A percentile compares a stretch with the other conserved stretches of the same genome.
These are phyloP conservation scores for Xylaria nigripes DNA, from an alignment of 495 filamentous ascomycete genomes.

Conservation along the genomic window DNA sequence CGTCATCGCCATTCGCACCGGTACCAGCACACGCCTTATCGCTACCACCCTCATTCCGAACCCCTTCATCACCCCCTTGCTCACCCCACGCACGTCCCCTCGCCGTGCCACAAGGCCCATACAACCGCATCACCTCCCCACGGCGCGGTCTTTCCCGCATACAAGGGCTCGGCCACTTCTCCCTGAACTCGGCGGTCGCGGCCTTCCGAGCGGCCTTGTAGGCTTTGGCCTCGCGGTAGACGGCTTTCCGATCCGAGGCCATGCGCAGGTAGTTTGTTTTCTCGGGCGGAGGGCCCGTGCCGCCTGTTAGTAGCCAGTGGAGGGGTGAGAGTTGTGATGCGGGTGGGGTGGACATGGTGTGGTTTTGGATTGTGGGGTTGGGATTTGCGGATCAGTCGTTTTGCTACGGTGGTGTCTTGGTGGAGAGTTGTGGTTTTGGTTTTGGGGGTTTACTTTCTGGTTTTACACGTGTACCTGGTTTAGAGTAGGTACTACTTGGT, in stretches of 20 bases:
- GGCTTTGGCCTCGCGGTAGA: neutral
- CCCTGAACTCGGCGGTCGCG: conserved; percentile 8
- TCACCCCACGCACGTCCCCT: neutral
- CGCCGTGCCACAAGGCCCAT: neutral
- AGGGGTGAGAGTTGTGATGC: neutral
- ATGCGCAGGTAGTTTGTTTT: conserved; percentile 6
- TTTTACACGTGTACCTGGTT: too few species aligned
- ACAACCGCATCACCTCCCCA: conserved; percentile 4
- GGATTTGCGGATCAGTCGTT: too few species aligned
- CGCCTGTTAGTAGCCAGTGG: conserved; percentile 13
- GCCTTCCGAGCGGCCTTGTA: neutral
- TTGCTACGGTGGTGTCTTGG: too few species aligned
- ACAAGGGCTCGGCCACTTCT: conserved; percentile 1
- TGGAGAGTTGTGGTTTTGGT: too few species aligned
- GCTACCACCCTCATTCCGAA: neutral
- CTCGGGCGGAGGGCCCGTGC: conserved; percentile 14
- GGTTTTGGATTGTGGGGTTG: too few species aligned
- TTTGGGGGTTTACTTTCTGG: too few species aligned
- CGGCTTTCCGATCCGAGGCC: conserved; percentile 15
- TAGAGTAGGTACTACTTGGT: too few species aligned
- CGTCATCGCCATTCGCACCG: neutral
- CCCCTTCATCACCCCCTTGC: neutral
- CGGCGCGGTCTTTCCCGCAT: neutral
- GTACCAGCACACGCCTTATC: too few species aligned
- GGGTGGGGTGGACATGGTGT: neutral